Conservation (phyloP, 179 eudicot species). For the Spinacia oleracea region DNA sequence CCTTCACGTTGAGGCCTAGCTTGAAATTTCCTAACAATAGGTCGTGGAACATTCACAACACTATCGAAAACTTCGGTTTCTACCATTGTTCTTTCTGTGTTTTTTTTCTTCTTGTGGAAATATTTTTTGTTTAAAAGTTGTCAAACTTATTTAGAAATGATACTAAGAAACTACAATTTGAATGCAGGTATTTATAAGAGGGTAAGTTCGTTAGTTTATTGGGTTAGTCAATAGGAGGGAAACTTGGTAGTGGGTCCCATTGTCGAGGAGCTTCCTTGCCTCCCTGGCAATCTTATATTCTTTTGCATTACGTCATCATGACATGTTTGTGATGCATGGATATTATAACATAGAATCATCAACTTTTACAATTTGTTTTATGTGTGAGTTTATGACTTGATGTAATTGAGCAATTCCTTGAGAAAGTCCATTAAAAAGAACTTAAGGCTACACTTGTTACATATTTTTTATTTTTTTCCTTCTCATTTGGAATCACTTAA, state of each 20-base stretch:
- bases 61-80: slow-evolving; percentile 14
- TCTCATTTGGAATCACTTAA: too few species aligned
- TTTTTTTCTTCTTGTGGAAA: background rate
- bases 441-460: too few species aligned
- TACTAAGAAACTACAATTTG: background rate
- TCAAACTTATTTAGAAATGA: background rate
- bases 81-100: slow-evolving; percentile 13
- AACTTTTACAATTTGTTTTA: background rate
- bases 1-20: slow-evolving; percentile 85
- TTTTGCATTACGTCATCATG: slow-evolving; percentile 21
- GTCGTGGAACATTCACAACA: slow-evolving; percentile 40
- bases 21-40: slow-evolving; percentile 56
- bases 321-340: slow-evolving; percentile 33
- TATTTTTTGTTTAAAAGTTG: background rate
- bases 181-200: slow-evolving; percentile 2
- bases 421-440: too few species aligned
- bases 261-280: slow-evolving; percentile 7
- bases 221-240: slow-evolving; percentile 25
- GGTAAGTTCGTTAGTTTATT: slow-evolving; percentile 17
- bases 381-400: background rate
- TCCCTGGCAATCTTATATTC: background rate
- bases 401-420: background rate
- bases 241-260: slow-evolving; percentile 23
- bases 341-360: background rate
- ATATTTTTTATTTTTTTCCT: too few species aligned